Evolutionary conservation across 1,284 basidiomycete genomes (phyloP).

Genomic region (Phellinidium pouzarii): DNA sequence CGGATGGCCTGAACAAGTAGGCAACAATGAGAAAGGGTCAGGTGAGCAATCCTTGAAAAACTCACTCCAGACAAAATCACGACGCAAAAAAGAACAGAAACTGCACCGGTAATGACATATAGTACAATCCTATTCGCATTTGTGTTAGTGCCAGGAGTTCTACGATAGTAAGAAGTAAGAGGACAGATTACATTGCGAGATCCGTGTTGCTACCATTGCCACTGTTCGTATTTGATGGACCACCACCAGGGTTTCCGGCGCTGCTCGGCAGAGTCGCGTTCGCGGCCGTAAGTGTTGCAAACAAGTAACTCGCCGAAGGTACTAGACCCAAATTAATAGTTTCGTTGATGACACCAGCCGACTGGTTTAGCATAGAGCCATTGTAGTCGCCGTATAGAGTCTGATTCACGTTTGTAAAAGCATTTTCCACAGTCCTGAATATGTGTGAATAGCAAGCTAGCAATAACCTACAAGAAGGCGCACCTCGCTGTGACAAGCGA

Average conservation of each 20-base stretch:
- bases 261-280: slow-evolving; percentile 45
- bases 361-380: slow-evolving; percentile 49
- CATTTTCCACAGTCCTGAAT: slow-evolving; percentile 15
- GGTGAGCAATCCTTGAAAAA: slow-evolving; percentile 17
- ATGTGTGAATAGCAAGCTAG: not conserved
- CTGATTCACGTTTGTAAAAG: slow-evolving; percentile 36
- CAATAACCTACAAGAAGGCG: slow-evolving; percentile 15
- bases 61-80: slow-evolving; percentile 78
- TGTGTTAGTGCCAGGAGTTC: too few species aligned
- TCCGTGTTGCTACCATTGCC: slow-evolving; percentile 44
- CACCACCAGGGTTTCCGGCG: slow-evolving; percentile 18
- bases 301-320: slow-evolving; percentile 50
- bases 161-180: not conserved
- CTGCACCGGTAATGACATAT: slow-evolving; percentile 81
- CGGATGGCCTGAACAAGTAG: slow-evolving; percentile 53
- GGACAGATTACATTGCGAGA: slow-evolving; percentile 57
- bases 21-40: slow-evolving; percentile 17
- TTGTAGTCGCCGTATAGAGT: slow-evolving; percentile 53
- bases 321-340: slow-evolving; percentile 40
- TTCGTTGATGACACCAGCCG: slow-evolving; percentile 40
- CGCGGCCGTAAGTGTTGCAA: slow-evolving; percentile 59
- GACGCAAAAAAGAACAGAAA: slow-evolving; percentile 73
- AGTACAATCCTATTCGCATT: slow-evolving; percentile 81
- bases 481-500: slow-evolving; percentile 37
- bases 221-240: slow-evolving; percentile 10